phyloP scores from a whole-genome alignment of 345 rosid species.

The Populus euphratica region DNA sequence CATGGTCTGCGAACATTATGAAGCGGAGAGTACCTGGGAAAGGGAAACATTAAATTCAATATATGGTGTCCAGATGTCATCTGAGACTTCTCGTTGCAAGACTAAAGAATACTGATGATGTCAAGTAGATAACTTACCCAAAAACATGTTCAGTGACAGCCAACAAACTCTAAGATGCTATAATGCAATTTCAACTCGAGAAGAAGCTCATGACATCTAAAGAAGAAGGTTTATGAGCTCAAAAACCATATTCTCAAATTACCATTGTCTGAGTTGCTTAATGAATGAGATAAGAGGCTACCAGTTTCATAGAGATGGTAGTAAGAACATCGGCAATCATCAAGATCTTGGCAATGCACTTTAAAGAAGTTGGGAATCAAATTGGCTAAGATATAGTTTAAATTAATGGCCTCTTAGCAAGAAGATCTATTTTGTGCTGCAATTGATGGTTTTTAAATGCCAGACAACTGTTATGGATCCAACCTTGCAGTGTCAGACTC shows the following conservation, averaged over 20 bases:
- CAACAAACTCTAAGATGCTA: neutral
- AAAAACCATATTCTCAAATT: too few relatives aligned
- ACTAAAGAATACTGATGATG: neutral
- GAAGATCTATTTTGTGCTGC: neutral
- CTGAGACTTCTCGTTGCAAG: neutral
- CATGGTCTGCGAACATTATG: conserved; percentile 95
- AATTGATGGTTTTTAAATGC: neutral
- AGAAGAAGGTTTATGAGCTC: too few relatives aligned
- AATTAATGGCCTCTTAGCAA: neutral
- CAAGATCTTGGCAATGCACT: neutral
- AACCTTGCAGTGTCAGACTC: neutral
- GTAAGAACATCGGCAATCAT: neutral
- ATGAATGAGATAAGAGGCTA: neutral
- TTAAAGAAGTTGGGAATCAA: neutral
- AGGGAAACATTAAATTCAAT: neutral
- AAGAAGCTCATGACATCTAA: too few relatives aligned
- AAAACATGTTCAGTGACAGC: neutral
- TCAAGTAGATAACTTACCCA: neutral
- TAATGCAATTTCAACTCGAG: neutral
- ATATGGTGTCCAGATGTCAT: neutral
- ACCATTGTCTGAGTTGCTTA: neutral
- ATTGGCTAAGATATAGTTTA: neutral
- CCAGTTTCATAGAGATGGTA: neutral
- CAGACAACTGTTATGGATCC: neutral
- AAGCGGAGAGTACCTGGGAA: conserved; percentile 78